Percentiles rank a stretch among this genome's conserved stretches.
These are phyloP conservation scores for Psilocybe sp. DNA, from an alignment of 768 basidiomycete genomes.

Conservation along the genomic window DNA sequence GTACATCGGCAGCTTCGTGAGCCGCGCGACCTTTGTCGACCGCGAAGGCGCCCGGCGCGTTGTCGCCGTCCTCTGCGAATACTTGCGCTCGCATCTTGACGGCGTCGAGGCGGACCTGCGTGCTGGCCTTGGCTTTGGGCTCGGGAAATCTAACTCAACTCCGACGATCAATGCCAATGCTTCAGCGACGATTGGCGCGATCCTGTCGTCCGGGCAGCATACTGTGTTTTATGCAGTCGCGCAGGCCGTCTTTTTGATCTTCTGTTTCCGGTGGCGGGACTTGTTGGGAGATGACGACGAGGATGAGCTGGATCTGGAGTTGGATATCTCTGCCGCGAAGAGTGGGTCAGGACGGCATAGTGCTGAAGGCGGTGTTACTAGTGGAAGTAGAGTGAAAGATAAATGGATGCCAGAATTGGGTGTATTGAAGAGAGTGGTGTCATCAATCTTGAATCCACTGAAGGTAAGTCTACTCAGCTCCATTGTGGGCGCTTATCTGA, in stretches of 20 bases:
- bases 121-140: conserved; percentile 27
- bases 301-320: conserved; percentile 25
- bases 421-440: conserved; percentile 76
- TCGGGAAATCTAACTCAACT: not conserved
- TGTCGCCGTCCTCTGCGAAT: conserved; percentile 82
- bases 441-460: conserved; percentile 84
- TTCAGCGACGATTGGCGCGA: conserved; percentile 15
- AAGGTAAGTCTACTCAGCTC: conserved; percentile 49
- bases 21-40: conserved; percentile 84
- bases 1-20: conserved; percentile 91
- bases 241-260: conserved; percentile 93
- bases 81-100: conserved; percentile 74
- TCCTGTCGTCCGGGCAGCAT: conserved; percentile 39
- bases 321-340: conserved; percentile 6
- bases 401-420: conserved; percentile 87
- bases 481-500: not conserved
- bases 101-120: conserved; percentile 53
- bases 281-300: conserved; percentile 59
- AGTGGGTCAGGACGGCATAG: not conserved
- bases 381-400: conserved; percentile 26
- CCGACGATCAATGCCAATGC: conserved; percentile 8
- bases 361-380: not conserved
- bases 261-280: conserved; percentile 97
- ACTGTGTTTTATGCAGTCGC: conserved; percentile 89
- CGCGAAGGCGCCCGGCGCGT: conserved; percentile 70